A percentile compares a stretch with the other conserved stretches of the same genome.
phyloP scores from a whole-genome alignment of 805 yeast species.

The Pichia thaimueangensis region DNA sequence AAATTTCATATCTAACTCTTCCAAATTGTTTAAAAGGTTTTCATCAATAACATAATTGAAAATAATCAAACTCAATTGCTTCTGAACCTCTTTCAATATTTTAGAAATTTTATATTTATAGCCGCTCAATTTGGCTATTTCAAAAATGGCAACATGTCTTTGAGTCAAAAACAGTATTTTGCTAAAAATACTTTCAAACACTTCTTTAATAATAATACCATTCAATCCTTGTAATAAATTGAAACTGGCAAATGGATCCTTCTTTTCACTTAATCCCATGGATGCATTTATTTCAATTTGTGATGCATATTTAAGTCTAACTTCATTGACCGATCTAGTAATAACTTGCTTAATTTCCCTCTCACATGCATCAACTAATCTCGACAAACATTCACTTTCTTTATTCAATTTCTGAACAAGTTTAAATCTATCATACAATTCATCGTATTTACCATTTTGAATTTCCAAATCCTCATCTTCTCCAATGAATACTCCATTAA shows the following conservation, averaged over 20 bases:
- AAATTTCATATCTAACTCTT: conserved; percentile 14
- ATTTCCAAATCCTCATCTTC: conserved; percentile 10
- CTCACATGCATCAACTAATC: conserved; percentile 47
- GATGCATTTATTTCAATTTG: conserved; percentile 23
- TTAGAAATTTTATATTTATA: conserved; percentile 21
- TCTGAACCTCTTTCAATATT: conserved; percentile 41
- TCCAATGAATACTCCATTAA: conserved; percentile 1
- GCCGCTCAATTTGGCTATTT: conserved; percentile 36
- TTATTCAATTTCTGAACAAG: conserved; percentile 44
- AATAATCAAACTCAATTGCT: conserved; percentile 34
- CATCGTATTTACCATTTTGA: conserved; percentile 19
- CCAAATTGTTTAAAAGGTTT: conserved; percentile 21
- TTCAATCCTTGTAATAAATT: conserved; percentile 35
- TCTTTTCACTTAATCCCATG: conserved; percentile 11
- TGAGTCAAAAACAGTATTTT: conserved; percentile 60
- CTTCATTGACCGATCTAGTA: conserved; percentile 57
- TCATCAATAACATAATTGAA: conserved; percentile 35
- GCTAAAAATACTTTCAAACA: conserved; percentile 64
- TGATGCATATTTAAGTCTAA: conserved; percentile 45
- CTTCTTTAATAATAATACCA: conserved; percentile 51
- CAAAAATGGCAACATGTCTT: conserved; percentile 60
- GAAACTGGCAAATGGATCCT: conserved; percentile 27
- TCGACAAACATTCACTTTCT: conserved; percentile 50
- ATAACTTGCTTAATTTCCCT: conserved; percentile 61
- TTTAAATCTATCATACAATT: conserved; percentile 17